Evolutionary conservation across 2,329 filamentous ascomycete genomes (phyloP), one percentile per base, ranked within the genome.

Genomic region (Fusarium newnesense): DNA sequence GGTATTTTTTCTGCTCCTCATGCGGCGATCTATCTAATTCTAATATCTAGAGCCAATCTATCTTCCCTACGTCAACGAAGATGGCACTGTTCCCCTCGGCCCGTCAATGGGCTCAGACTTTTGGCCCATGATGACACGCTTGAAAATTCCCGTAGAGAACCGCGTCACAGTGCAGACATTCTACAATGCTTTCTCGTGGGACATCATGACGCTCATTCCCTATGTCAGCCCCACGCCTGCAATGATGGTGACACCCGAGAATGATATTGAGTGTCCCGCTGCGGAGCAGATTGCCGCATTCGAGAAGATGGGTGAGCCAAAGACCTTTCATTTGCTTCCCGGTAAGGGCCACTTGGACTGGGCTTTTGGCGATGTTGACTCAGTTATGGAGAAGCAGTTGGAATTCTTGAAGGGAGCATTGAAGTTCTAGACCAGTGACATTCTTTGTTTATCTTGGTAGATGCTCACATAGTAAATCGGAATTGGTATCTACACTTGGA

Each of bases 111-210:
- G 49, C 10, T 37, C 32, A 7, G 49, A 52, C 32, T 52, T 52
- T 21, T 52, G 49, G 49, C 49, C 32, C 11, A 52, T 52, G 32
- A 52, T 52, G 49, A 52, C 30, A 19, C 49, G 49, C n/a, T 19
- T 52, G 32, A 52, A 52, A 2, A 52, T 52, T 18, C 49, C 49
- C 5, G 49, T 52, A 2, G 49, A 52, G 12, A 52, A 52, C 49
- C 49, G 49, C n/a, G 49, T 52, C 18, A 52, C 49, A 7, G 49
- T 52, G 49, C 49, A 52, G 49, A 52, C 49, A 15, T 52, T 52
- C 32, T 52, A 52, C 32, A 52, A 15, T 26, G 49, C 49, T 7
- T 52, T 52, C 49, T 52, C 49, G n/a, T 52, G 49, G 49, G 49
- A 52, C 10, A 52, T 52, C 49, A 52, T 52, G 49, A 52, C 49